Evolutionary conservation across 106 monocot genomes (phyloP).

Genomic region (Allium fistulosum): DNA sequence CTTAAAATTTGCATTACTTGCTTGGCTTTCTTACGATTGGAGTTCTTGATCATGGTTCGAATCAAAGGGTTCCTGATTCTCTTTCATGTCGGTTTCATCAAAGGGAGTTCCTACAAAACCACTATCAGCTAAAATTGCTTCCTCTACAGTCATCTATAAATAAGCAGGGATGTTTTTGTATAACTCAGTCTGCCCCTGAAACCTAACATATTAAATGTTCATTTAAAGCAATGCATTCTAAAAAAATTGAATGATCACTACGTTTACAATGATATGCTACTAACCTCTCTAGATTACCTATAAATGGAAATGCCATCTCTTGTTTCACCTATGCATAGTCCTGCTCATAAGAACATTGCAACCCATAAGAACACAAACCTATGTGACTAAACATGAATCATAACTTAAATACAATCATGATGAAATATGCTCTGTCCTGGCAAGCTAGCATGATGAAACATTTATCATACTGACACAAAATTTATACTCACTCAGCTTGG

Average conservation of each 20-base stretch:
- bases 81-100: conserved; percentile 15
- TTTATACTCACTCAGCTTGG: too few species aligned
- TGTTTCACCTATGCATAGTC: conserved; percentile 87
- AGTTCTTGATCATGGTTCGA: conserved; percentile 59
- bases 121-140: conserved; percentile 74
- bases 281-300: conserved; percentile 84
- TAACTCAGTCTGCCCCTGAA: conserved; percentile 73
- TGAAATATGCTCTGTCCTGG: too few species aligned
- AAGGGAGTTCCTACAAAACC: conserved; percentile 35
- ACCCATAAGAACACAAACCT: too few species aligned
- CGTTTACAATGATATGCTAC: conserved; percentile 1
- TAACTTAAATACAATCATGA: too few species aligned
- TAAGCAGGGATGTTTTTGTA: conserved; percentile 52
- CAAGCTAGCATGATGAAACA: too few species aligned
- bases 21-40: conserved; percentile 42
- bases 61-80: conserved; percentile 46
- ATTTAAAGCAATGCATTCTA: neutral
- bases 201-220: conserved; percentile 27
- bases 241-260: neutral
- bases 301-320: conserved; percentile 85
- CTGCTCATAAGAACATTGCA: too few species aligned
- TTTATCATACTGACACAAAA: too few species aligned
- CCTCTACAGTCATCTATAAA: conserved; percentile 74
- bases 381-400: too few species aligned
- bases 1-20: conserved; percentile 2